These are phyloP conservation scores for Fusarium brachygibbosum DNA, from an alignment of 2,329 filamentous ascomycete genomes.

Conservation along the genomic window DNA sequence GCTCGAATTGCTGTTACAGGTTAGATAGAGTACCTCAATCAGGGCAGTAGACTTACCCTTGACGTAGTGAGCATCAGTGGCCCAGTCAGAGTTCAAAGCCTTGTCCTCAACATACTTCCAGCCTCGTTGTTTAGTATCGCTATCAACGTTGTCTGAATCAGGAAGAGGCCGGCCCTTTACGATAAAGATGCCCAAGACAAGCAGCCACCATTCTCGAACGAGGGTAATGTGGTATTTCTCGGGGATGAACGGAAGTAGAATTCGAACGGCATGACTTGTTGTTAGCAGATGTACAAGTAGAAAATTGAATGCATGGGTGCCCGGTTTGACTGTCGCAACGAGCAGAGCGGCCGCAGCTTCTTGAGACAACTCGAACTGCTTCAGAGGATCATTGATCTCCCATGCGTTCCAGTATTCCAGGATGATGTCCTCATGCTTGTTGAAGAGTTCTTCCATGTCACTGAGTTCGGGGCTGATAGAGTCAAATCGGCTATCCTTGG, in stretches of 20 bases:
- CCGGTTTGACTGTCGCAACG: conserved; percentile 69
- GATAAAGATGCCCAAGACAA: conserved; percentile 83
- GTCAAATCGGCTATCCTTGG: conserved; percentile 77
- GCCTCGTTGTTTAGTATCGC: conserved; percentile 71
- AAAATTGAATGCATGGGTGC: conserved; percentile 81
- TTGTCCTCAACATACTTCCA: conserved; percentile 84
- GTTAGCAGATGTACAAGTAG: conserved; percentile 86
- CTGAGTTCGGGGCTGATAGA: conserved; percentile 66
- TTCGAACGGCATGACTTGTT: conserved; percentile 87
- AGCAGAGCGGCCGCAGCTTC: conserved; percentile 72
- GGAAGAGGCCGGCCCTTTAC: conserved; percentile 79
- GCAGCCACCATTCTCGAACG: conserved; percentile 90
- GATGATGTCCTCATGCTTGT: conserved; percentile 75
- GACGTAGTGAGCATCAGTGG: conserved; percentile 85
- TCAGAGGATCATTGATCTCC: conserved; percentile 76
- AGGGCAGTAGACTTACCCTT: conserved; percentile 70
- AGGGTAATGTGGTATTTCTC: conserved; percentile 78
- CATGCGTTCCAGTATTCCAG: conserved; percentile 94
- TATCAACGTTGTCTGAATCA: conserved; percentile 72
- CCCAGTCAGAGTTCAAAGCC: conserved; percentile 76
- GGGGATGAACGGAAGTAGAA: conserved; percentile 84
- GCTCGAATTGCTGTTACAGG: conserved; percentile 72
- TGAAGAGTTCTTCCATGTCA: conserved; percentile 77
- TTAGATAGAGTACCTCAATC: conserved; percentile 9
- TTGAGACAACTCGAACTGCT: conserved; percentile 81